A percentile compares a stretch with the other conserved stretches of the same genome.
Conservation (phyloP, 169 alveolate species). For the Plasmodium blacklocki region DNA sequence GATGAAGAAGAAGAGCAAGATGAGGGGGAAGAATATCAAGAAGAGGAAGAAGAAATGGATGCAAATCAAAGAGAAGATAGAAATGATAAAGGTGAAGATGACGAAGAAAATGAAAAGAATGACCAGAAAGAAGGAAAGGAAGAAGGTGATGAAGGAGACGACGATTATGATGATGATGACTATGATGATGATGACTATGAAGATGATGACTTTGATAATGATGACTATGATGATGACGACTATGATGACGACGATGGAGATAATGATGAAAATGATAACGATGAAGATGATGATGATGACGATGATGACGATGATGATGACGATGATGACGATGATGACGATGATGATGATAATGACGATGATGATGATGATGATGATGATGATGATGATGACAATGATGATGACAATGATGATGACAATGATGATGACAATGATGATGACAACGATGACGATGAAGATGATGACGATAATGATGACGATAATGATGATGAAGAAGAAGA, state of each 20-base stretch:
- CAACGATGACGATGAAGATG: neutral
- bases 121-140: slow-evolving; percentile 12
- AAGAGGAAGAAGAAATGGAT: neutral
- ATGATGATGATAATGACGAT: neutral
- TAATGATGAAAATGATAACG: neutral
- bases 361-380: neutral
- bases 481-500: slow-evolving; percentile 15
- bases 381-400: neutral
- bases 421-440: slow-evolving; percentile 6
- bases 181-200: slow-evolving; percentile 10
- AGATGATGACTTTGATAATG: neutral
- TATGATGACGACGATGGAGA: slow-evolving; percentile 1
- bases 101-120: slow-evolving; percentile 2
- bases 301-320: neutral
- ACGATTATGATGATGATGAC: slow-evolving; percentile 2
- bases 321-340: slow-evolving; percentile 3
- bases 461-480: neutral
- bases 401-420: slow-evolving; percentile 1
- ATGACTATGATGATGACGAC: slow-evolving; percentile 3
- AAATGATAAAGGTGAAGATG: slow-evolving; percentile 12
- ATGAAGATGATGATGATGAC: neutral
- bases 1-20: slow-evolving; percentile 31
- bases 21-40: neutral
- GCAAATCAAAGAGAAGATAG: neutral
- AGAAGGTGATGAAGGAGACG: slow-evolving; percentile 27